Evolutionary conservation across 345 rosid species (phyloP).

Genomic region (Raphanus sativus): DNA sequence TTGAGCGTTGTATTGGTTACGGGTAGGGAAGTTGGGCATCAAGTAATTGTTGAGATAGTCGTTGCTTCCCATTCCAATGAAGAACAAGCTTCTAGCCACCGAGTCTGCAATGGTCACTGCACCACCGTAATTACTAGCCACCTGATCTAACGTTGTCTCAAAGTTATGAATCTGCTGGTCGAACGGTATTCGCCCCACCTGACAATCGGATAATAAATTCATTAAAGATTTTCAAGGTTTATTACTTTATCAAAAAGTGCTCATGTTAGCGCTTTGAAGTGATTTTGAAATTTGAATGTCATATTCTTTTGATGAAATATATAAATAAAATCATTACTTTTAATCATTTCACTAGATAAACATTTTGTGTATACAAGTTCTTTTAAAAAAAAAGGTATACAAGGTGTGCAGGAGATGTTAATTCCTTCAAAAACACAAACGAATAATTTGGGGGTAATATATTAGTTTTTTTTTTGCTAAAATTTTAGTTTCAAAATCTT

Average conservation of each 20-base stretch:
- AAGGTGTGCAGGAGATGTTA: background rate
- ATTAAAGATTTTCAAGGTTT: background rate
- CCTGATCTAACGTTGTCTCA: constrained; percentile 69
- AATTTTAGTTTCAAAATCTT: too few species aligned
- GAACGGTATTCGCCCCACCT: constrained; percentile 96
- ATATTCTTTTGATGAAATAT: too few species aligned
- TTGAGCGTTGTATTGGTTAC: constrained; percentile 62
- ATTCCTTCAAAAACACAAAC: background rate
- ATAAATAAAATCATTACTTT: background rate
- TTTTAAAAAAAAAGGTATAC: background rate
- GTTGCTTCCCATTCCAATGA: constrained; percentile 96
- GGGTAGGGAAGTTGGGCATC: constrained; percentile 87
- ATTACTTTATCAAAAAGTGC: background rate
- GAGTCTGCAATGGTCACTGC: constrained; percentile 52
- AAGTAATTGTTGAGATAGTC: constrained; percentile 94
- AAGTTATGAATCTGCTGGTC: constrained; percentile 78
- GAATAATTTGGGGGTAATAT: background rate
- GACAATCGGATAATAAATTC: constrained; percentile 11
- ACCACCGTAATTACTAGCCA: constrained; percentile 70
- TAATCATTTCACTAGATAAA: background rate
- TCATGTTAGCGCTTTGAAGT: background rate
- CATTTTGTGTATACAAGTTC: background rate
- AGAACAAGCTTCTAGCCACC: constrained; percentile 63
- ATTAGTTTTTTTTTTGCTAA: too few species aligned
- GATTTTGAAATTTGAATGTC: background rate